Evolutionary conservation across 179 eudicot species (phyloP).

Genomic region (Amaranthus tricolor): DNA sequence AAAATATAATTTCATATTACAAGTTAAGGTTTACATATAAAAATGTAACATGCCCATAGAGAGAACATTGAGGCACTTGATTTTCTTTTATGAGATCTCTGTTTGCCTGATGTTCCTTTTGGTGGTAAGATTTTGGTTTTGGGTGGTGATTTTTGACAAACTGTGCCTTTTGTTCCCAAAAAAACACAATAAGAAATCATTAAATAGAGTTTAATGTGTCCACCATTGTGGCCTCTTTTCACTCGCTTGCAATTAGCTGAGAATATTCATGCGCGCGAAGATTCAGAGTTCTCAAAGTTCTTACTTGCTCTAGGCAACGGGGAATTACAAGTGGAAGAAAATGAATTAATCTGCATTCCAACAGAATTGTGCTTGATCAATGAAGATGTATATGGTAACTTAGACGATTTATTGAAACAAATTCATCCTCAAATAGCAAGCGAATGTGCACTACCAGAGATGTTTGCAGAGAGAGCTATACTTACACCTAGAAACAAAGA

Average conservation of each 20-base stretch:
- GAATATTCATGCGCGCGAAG: background rate
- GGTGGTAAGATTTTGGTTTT: background rate
- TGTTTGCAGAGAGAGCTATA: background rate
- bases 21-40: too few species aligned
- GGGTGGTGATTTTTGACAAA: background rate
- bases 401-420: too few species aligned
- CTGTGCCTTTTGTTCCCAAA: background rate
- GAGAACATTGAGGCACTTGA: background rate
- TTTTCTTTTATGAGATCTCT: background rate
- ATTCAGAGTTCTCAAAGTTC: background rate
- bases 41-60: too few species aligned
- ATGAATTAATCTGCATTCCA: too few species aligned
- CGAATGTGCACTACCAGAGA: background rate
- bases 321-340: background rate
- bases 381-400: too few species aligned
- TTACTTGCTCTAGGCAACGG: background rate
- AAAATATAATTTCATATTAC: too few species aligned
- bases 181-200: background rate
- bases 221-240: background rate
- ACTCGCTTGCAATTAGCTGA: background rate
- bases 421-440: background rate
- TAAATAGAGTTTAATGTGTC: background rate
- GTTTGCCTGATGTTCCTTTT: background rate
- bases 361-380: too few species aligned
- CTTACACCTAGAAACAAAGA: constrained; percentile 13